These are phyloP conservation scores for Coemansia sp. DNA, from an alignment of 192 early-diverging fungal genomes.

Conservation along the genomic window DNA sequence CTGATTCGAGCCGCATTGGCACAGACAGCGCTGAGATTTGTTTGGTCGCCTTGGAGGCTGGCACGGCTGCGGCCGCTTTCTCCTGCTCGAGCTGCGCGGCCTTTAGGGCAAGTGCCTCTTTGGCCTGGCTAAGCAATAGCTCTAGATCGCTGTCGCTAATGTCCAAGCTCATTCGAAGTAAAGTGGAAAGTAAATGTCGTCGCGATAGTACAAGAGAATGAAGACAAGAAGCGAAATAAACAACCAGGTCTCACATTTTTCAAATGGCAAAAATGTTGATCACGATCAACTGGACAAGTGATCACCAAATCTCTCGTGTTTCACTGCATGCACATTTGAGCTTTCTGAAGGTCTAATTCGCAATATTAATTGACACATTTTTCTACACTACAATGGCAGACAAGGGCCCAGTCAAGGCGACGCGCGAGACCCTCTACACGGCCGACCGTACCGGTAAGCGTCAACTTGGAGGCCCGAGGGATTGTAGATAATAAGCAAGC, in stretches of 20 bases:
- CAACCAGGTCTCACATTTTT: background rate
- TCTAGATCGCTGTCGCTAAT: conserved; percentile 33
- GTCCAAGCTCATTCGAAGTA: background rate
- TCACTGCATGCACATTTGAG: too few relatives aligned
- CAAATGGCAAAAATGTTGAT: background rate
- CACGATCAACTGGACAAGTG: background rate
- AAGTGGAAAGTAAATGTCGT: too few relatives aligned
- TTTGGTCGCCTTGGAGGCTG: background rate
- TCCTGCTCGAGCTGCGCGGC: conserved; percentile 7
- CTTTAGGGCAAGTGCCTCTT: conserved; percentile 12
- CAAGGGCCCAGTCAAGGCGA: conserved; percentile 37
- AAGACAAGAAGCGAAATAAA: too few relatives aligned
- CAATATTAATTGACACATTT: background rate
- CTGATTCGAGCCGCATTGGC: conserved; percentile 22
- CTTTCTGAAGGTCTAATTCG: background rate
- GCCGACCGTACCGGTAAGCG: conserved; percentile 52
- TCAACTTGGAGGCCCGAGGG: background rate
- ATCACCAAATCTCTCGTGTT: background rate
- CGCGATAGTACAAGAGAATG: background rate
- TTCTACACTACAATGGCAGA: conserved; percentile 13
- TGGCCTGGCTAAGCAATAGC: conserved; percentile 41
- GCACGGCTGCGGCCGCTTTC: background rate
- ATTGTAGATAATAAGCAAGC: background rate
- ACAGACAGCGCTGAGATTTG: conserved; percentile 18
- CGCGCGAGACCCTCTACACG: conserved; percentile 52